Evolutionary conservation across 192 early-diverging fungal genomes (phyloP).

Genomic region (Neocallimastix lanati): DNA sequence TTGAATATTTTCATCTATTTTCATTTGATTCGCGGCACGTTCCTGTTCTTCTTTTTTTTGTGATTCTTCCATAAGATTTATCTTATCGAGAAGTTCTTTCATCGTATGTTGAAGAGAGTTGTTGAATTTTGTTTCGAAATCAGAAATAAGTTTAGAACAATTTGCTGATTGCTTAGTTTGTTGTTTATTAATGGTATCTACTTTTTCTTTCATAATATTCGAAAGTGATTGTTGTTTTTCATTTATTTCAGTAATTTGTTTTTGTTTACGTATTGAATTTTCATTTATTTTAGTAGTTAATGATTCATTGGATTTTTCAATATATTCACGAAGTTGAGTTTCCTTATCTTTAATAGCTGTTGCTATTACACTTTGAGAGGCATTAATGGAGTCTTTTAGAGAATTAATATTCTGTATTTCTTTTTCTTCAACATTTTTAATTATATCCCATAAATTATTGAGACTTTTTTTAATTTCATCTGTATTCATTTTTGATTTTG

Average conservation of each 20-base stretch:
- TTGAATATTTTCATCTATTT: neutral
- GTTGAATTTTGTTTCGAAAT: neutral
- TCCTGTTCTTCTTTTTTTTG: neutral
- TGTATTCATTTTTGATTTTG: neutral
- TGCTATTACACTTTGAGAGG: neutral
- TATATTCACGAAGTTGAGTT: neutral
- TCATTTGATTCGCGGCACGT: too few relatives aligned
- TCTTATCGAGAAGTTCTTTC: neutral
- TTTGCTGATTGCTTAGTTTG: neutral
- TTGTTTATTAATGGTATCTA: neutral
- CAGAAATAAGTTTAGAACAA: neutral
- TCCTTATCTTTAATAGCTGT: neutral
- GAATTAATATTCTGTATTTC: neutral
- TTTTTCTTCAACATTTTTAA: neutral
- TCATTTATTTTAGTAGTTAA: neutral
- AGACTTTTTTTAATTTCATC: neutral
- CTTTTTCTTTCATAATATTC: neutral
- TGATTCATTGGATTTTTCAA: neutral
- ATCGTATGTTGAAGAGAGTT: neutral
- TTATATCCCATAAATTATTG: neutral
- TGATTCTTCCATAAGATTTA: neutral
- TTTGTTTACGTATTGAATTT: neutral
- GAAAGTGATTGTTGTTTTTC: neutral
- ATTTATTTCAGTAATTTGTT: neutral
- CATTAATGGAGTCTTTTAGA: neutral